These are phyloP conservation scores for Apostasia ramifera DNA, from an alignment of 106 monocot genomes.

Conservation along the genomic window DNA sequence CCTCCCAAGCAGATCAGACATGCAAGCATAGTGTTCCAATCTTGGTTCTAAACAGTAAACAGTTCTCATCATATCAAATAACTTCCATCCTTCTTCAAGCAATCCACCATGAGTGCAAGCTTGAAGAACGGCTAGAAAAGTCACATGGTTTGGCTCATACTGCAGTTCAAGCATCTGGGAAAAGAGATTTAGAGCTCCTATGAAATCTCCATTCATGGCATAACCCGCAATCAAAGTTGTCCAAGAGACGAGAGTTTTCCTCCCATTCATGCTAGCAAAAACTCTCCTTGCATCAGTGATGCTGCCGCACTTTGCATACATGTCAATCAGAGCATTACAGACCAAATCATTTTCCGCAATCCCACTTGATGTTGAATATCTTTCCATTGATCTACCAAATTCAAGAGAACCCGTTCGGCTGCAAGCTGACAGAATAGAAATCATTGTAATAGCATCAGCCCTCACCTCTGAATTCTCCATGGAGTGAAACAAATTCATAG, in stretches of 20 bases:
- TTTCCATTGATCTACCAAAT: slow-evolving; percentile 22
- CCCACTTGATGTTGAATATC: slow-evolving; percentile 14
- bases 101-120: slow-evolving; percentile 44
- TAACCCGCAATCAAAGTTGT: slow-evolving; percentile 33
- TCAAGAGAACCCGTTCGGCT: slow-evolving; percentile 25
- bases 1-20: slow-evolving; percentile 38
- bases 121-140: slow-evolving; percentile 35
- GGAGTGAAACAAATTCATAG: slow-evolving; percentile 16
- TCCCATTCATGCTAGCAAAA: slow-evolving; percentile 21
- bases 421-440: slow-evolving; percentile 35
- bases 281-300: slow-evolving; percentile 16
- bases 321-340: slow-evolving; percentile 30
- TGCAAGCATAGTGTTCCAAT: slow-evolving; percentile 39
- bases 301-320: slow-evolving; percentile 43
- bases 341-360: slow-evolving; percentile 14
- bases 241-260: slow-evolving; percentile 30
- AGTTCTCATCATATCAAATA: slow-evolving; percentile 26
- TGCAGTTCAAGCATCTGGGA: slow-evolving; percentile 15
- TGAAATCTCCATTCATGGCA: slow-evolving; percentile 26
- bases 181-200: slow-evolving; percentile 27
- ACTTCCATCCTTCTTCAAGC: slow-evolving; percentile 21
- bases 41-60: slow-evolving; percentile 17
- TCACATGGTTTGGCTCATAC: slow-evolving; percentile 28
- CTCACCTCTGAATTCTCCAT: slow-evolving; percentile 29
- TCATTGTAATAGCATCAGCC: slow-evolving; percentile 26